Conservation (phyloP, 208 protist genomes). For the Trypanosoma brucei region DNA sequence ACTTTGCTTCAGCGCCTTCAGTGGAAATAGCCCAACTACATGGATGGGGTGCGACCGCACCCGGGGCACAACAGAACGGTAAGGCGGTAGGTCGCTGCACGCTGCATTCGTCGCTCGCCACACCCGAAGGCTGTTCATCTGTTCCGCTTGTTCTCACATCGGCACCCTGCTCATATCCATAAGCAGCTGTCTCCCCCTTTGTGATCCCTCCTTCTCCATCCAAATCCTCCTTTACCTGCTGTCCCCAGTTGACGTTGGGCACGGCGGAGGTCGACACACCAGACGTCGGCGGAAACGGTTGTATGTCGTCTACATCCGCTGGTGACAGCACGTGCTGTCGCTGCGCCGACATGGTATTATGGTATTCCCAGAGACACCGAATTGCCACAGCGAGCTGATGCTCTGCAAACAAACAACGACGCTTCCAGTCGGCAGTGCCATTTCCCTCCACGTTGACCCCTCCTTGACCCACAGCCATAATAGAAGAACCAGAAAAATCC, state of each 20-base stretch:
- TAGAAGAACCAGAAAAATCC: constrained; percentile 14
- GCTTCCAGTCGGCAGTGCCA: constrained; percentile 13
- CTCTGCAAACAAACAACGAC: constrained; percentile 18
- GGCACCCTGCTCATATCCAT: no score
- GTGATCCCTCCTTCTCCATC: no score
- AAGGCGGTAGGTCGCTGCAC: no score
- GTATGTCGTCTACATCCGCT: background rate
- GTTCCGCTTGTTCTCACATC: no score
- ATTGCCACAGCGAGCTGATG: constrained; percentile 9
- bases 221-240: background rate
- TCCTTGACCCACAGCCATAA: constrained; percentile 7
- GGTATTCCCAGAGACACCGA: constrained; percentile 2
- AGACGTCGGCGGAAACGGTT: background rate
- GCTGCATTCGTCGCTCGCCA: no score
- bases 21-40: constrained; percentile 22
- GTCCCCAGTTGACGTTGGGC: background rate
- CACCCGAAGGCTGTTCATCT: no score
- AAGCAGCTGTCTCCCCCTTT: no score
- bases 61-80: no score
- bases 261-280: background rate
- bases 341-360: background rate
- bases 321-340: background rate
- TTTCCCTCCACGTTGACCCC: constrained; percentile 9
- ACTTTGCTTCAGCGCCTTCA: constrained; percentile 48
- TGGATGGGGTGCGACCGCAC: background rate